Conservation (phyloP, 1,139 yeast genomes). For the Protomyces macrosporus region DNA sequence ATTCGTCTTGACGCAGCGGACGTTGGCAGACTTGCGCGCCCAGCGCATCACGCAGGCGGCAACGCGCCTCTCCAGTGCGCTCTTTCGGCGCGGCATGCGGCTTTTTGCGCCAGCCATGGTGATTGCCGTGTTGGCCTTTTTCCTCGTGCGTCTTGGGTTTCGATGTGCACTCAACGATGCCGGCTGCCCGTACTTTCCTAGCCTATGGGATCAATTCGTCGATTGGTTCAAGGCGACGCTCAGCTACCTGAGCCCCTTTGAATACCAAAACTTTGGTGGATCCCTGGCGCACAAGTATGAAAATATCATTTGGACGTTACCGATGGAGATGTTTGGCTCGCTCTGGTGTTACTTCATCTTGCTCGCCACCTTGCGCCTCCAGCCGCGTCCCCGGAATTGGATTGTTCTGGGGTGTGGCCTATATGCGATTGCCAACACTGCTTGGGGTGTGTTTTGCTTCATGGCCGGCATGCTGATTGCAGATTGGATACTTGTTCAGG, state of each 20-base stretch:
- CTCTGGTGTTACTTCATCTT: conserved; percentile 1
- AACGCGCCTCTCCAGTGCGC: neutral
- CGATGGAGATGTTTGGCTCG: conserved; percentile 4
- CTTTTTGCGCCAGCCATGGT: conserved; percentile 11
- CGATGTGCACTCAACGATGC: neutral
- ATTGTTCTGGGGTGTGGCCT: neutral
- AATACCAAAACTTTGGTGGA: neutral
- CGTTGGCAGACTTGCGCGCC: conserved; percentile 1
- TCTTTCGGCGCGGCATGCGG: conserved; percentile 13
- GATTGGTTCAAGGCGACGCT: neutral
- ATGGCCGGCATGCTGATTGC: conserved; percentile 8
- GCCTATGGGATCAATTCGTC: neutral
- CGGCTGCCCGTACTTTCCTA: neutral
- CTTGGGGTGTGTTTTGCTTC: conserved; percentile 14
- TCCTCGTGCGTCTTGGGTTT: conserved; percentile 3
- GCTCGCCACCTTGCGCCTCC: neutral
- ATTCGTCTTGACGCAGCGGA: conserved; percentile 9
- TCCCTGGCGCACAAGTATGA: conserved; percentile 7
- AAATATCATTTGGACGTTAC: conserved; percentile 6
- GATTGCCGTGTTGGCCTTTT: neutral
- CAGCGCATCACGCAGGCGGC: neutral
- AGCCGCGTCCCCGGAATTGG: neutral
- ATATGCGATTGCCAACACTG: neutral
- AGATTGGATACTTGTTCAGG: neutral
- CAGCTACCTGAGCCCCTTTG: neutral